Base-by-base conservation (phyloP, 306 rosid species). In the Macrotyloma uniflorum region DNA sequence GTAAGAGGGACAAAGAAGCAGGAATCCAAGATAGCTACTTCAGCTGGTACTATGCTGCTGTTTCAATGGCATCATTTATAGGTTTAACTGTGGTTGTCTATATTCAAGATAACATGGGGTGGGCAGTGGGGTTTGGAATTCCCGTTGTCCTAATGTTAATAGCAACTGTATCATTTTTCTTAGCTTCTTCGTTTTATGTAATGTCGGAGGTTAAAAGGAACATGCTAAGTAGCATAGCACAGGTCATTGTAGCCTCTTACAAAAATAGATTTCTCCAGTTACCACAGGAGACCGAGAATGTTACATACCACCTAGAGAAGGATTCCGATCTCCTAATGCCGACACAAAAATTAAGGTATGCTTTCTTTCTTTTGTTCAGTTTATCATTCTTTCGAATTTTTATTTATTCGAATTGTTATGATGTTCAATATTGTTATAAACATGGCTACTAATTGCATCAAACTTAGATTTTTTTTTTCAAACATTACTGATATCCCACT, bases 201-300 rank as follows among this genome's bases (percentile, higher is more conserved):
- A 74, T 54, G 79, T 8, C 66, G 49, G 75, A 55, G 16, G 40
- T 71, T 46, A 66, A 80, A 49, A 74, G 63, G 54, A 80, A 80
- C 70, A 32, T 74, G 55, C n/a, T 80, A 22, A 65, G 45, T 67
- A 70, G 75, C 20, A 43, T 74, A 20, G 75, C 70, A 65, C 80
- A 74, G 13, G 84, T 80, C n/a, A n/a, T 80, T 74, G 84, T 80
- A 30, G 84, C 84, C 73, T 80, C 80, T 54, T 74, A 66, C 61
- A 74, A 50, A 80, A 80, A 80, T 33, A 80, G 84, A 43, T 42
- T 42, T 46, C 30, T 74, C 43, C 70, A 66, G 75, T 74, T 74
- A 22, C 69, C 75, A 16, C 70, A 20, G 6, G 70, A 73, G 23
- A 28, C 35, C 3, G 11, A 5, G 38, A 23, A 43, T 66, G 63